Evolutionary conservation across 2,329 filamentous ascomycete genomes (phyloP).

Genomic region (Clathrospora elynae): DNA sequence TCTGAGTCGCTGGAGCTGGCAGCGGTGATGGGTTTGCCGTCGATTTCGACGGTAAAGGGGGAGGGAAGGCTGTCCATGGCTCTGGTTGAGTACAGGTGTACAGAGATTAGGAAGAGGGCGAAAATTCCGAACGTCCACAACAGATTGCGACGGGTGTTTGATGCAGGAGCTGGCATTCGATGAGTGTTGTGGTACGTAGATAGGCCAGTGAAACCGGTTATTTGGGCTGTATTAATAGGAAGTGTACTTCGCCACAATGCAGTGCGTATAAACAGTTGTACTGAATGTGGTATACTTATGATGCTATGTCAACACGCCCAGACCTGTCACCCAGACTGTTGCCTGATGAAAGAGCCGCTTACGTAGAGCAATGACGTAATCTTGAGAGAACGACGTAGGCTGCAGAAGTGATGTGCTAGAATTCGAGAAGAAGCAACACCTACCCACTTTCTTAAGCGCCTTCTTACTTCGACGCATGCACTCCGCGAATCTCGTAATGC

Average conservation of each 20-base stretch:
- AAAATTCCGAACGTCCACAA: slow-evolving; percentile 13
- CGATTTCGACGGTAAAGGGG: slow-evolving; percentile 29
- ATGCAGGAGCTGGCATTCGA: slow-evolving; percentile 8
- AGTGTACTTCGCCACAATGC: slow-evolving; percentile 1
- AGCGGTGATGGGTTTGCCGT: slow-evolving; percentile 26
- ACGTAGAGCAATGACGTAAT: slow-evolving; percentile 5
- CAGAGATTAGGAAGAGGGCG: slow-evolving; percentile 3
- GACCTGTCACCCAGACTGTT: no score
- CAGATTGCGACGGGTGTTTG: slow-evolving; percentile 9
- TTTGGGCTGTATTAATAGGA: slow-evolving; percentile 6
- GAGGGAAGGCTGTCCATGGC: slow-evolving; percentile 25
- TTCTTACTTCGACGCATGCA: no score
- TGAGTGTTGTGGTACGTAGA: slow-evolving; percentile 5
- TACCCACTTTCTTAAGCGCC: no score
- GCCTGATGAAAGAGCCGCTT: no score
- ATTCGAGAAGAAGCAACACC: no score
- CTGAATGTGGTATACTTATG: no score
- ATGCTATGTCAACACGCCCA: no score
- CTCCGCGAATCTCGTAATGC: no score
- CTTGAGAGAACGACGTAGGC: background rate
- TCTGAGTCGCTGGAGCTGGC: slow-evolving; percentile 17
- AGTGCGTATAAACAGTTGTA: no score
- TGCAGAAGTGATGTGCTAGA: no score
- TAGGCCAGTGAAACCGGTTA: slow-evolving; percentile 2
- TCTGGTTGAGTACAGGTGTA: slow-evolving; percentile 7